Conservation (phyloP, 129 eudicot genomes). For the Chrysanthemum lavandulifolium region DNA sequence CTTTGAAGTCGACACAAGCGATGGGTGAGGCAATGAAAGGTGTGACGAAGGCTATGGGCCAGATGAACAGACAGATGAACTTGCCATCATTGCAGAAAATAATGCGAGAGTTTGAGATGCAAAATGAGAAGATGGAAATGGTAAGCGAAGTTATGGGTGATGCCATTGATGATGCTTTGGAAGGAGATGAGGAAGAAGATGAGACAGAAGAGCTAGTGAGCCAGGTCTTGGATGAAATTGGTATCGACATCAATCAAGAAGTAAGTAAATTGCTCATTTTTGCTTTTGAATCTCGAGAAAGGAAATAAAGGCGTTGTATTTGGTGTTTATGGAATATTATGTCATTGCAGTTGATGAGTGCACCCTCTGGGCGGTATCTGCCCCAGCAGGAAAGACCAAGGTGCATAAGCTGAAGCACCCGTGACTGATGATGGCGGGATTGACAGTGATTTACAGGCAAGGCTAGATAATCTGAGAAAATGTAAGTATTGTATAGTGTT, state of each 20-base stretch:
- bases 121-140: constrained; percentile 96
- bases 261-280: constrained; percentile 29
- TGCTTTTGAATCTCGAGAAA: not conserved
- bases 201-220: constrained; percentile 92
- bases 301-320: not conserved
- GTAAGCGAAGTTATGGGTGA: constrained; percentile 89
- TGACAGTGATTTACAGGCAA: constrained; percentile 95
- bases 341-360: constrained; percentile 72
- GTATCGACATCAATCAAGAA: constrained; percentile 85
- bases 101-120: constrained; percentile 94
- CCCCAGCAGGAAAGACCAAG: constrained; percentile 72
- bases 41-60: constrained; percentile 97
- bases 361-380: constrained; percentile 71
- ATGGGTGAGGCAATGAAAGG: constrained; percentile 99
- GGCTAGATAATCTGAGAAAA: constrained; percentile 92
- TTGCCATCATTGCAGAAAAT: constrained; percentile 86
- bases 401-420: constrained; percentile 77
- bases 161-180: constrained; percentile 97
- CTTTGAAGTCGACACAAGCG: constrained; percentile 96
- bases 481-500: constrained; percentile 35
- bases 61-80: constrained; percentile 97
- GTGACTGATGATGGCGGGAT: constrained; percentile 77
- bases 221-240: constrained; percentile 94
- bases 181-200: constrained; percentile 96
- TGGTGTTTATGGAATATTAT: constrained; percentile 4